These are phyloP conservation scores for Trifolium fragiferum DNA, from an alignment of 306 rosid genomes.

Conservation along the genomic window DNA sequence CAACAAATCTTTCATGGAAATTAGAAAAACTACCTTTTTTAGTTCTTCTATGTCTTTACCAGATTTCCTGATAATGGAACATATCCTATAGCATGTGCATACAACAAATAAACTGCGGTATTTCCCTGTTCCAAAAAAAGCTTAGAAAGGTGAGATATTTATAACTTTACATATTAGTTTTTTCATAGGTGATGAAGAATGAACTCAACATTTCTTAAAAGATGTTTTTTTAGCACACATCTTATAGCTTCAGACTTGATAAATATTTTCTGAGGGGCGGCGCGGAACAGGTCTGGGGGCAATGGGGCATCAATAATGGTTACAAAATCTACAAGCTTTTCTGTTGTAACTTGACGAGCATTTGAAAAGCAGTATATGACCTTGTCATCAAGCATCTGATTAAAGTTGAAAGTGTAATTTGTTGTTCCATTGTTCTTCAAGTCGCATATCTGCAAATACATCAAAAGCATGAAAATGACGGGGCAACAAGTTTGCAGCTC, in stretches of 20 bases:
- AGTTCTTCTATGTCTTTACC: slow-evolving; percentile 83
- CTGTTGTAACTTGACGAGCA: neutral
- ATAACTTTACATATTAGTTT: neutral
- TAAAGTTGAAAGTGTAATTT: slow-evolving; percentile 18
- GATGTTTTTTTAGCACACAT: neutral
- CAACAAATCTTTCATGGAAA: neutral
- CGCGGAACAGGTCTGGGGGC: neutral
- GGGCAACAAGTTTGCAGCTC: slow-evolving; percentile 2
- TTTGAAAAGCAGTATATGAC: neutral
- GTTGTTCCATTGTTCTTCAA: slow-evolving; percentile 76
- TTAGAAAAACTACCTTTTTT: slow-evolving; percentile 61
- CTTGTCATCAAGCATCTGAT: slow-evolving; percentile 31
- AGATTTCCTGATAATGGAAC: slow-evolving; percentile 89
- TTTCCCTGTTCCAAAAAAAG: slow-evolving; percentile 70
- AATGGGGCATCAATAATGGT: slow-evolving; percentile 6
- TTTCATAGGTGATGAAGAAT: neutral
- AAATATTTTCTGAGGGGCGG: neutral
- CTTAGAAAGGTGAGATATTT: slow-evolving; percentile 15
- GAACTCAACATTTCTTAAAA: neutral
- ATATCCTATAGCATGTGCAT: slow-evolving; percentile 82
- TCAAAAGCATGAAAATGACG: neutral
- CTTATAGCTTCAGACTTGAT: neutral
- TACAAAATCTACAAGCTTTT: neutral
- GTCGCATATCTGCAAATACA: slow-evolving; percentile 87
- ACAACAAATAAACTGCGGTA: slow-evolving; percentile 78